These are phyloP conservation scores for Trichoderma koningii DNA, from an alignment of 2,329 filamentous ascomycete species.

Conservation along the genomic window DNA sequence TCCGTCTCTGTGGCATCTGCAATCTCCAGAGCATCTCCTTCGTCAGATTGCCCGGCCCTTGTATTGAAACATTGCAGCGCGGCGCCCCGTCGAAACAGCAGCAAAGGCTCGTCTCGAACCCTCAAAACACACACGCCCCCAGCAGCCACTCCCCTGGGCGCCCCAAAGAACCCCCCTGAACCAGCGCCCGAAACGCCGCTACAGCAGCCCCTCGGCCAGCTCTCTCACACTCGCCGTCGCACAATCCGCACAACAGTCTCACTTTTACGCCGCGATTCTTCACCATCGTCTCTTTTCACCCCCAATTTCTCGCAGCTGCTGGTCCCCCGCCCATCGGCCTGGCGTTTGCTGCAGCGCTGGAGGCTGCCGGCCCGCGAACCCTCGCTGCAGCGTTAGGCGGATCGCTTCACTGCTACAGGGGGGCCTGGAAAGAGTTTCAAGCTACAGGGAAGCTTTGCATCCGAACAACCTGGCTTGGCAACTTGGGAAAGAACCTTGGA, in stretches of 20 bases:
- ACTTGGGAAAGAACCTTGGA: not conserved
- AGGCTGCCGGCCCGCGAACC: not conserved
- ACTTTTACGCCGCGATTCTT: not conserved
- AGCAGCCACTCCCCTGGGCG: not conserved
- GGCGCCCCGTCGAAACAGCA: slow-evolving; percentile 5
- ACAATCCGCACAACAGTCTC: slow-evolving; percentile 23
- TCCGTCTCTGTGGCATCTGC: slow-evolving; percentile 5
- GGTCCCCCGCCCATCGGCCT: not conserved
- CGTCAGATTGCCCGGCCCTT: not conserved
- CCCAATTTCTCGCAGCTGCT: not conserved
- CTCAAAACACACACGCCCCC: slow-evolving; percentile 25
- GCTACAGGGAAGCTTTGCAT: slow-evolving; percentile 24
- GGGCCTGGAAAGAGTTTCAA: slow-evolving; percentile 23
- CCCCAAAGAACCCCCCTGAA: slow-evolving; percentile 7
- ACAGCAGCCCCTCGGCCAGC: slow-evolving; percentile 23
- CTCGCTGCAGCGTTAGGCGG: slow-evolving; percentile 11
- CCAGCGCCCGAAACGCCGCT: slow-evolving; percentile 28
- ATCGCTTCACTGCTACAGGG: slow-evolving; percentile 22
- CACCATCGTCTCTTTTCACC: not conserved
- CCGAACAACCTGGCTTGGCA: slow-evolving; percentile 4
- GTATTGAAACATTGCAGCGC: slow-evolving; percentile 1
- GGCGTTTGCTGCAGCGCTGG: slow-evolving; percentile 7
- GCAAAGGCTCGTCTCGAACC: not conserved
- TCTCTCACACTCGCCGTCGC: slow-evolving; percentile 31
- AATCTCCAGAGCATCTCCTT: not conserved